Evolutionary conservation across 306 rosid genomes (phyloP), one percentile per base, ranked within the genome.

Genomic region (Ceratonia siliqua): DNA sequence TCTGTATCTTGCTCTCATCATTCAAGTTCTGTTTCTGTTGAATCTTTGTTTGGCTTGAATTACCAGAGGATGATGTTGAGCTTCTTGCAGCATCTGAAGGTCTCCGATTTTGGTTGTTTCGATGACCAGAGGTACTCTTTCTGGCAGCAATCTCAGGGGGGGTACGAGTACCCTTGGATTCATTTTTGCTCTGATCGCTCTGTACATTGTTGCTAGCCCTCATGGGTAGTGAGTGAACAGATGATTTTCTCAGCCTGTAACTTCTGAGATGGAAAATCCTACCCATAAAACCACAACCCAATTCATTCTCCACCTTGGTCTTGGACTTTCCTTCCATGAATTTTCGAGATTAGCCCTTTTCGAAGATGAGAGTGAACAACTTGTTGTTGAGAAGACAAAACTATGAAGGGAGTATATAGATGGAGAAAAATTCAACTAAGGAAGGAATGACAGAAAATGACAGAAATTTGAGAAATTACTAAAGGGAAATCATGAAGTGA

Each of bases 151-250:
- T 28, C 28, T 61, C 76, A 18, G 22, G 46, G 35, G 57, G 35
- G 45, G 11, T 49, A 74, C 52, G 33, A n/a, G 61, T 52, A 62
- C 72, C 67, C 66, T 57, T 79, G 58, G 85, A 32, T 38, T 62
- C 65, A 17, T 80, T 75, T 67, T 28, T 85, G 49, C 14, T 25
- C 11, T 52, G 76, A 36, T 74, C 67, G 39, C 28, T 87, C 18
- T 54, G 74, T 8, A 33, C 57, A 69, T 63, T 72, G 49, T 58
- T 78, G 82, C 53, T 55, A 33, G 63, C 2, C 43, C 73, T 87
- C 21, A 91, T 6, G 22, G 96, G 93, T 1, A 95, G 80, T 42
- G 97, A 95, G 81, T 89, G 88, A 42, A 92, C 92, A 45, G 91
- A 83, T 35, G 96, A 82, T 73, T 92, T 92, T 75, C 85, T 90